A percentile compares a stretch with the other conserved stretches of the same genome.
Conservation (phyloP, 306 rosid genomes). For the Casuarina cunninghamiana region DNA sequence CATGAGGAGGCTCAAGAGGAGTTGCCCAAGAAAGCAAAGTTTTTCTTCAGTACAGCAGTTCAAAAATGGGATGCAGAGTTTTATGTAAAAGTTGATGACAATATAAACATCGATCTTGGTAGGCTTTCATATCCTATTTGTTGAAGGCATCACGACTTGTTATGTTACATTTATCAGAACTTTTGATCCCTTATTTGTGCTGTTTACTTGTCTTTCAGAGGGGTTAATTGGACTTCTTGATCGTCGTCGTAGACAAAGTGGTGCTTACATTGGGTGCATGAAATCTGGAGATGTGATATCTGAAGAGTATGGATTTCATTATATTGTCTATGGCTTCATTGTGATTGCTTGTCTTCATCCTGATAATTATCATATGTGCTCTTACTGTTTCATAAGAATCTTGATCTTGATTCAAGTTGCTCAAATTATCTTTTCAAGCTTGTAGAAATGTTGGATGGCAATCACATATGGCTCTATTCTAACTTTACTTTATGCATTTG, state of each 20-base stretch:
- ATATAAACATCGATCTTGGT: slow-evolving; percentile 85
- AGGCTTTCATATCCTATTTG: slow-evolving; percentile 26
- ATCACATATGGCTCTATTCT: neutral
- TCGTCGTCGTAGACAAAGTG: slow-evolving; percentile 81
- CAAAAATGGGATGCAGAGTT: slow-evolving; percentile 98
- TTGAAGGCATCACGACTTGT: slow-evolving; percentile 15
- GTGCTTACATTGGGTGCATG: slow-evolving; percentile 97
- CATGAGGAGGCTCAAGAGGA: slow-evolving; percentile 99
- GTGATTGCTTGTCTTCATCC: slow-evolving; percentile 17
- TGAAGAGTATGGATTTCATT: slow-evolving; percentile 65
- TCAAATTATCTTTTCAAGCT: neutral
- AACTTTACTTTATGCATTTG: neutral
- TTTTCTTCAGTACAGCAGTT: slow-evolving; percentile 89
- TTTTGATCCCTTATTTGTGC: slow-evolving; percentile 24
- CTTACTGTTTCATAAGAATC: neutral
- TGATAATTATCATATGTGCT: neutral
- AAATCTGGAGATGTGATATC: slow-evolving; percentile 93
- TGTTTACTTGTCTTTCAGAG: slow-evolving; percentile 55
- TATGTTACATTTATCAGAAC: slow-evolving; percentile 3
- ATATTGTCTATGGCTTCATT: slow-evolving; percentile 27
- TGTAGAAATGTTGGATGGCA: neutral
- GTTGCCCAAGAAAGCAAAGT: slow-evolving; percentile 82
- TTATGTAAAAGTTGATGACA: slow-evolving; percentile 91
- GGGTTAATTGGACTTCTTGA: slow-evolving; percentile 90
- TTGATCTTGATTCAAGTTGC: neutral